Evolutionary conservation across 1,284 basidiomycete species (phyloP), one percentile per base, ranked within the genome.

Genomic region (Ganoderma lingzhi): DNA sequence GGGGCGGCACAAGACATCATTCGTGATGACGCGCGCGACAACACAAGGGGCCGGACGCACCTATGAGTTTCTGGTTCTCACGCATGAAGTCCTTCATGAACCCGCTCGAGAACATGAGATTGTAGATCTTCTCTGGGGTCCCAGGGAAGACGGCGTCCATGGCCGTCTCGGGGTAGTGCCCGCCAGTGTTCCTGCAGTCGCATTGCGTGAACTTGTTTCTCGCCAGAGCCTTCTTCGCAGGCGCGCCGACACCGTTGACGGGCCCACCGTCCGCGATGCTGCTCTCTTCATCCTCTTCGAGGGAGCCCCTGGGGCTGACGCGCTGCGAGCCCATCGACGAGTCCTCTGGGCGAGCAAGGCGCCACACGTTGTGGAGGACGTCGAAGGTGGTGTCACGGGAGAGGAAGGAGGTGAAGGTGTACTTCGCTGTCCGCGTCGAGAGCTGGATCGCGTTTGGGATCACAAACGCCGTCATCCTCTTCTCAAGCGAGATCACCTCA

Each of bases 361-460:
- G 89, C 97, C 97, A 99, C 71, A 99, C 96, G 80, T 98, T 98
- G 80, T 90, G 90, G 62, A 99, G 95, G 66, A 99, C 95, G 81
- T 99, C 97, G 82, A 92, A 97, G 0, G 96, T 97, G 44, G 96
- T 96, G 80, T 99, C 97, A 23, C 98, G 90, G 0, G 96, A 94
- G 73, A 99, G 91, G 85, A 99, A 97, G 6, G 96, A 98, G 0
- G 97, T 95, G 77, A 99, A 99, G 0, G 92, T 95, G 82, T 99
- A 96, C 85, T 96, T 93, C 15, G 85, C 84, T 70, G 92, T 91
- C 37, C 90, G 86, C 0, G 97, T 98, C 15, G 92, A 90, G 66
- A 99, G 88, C 76, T 94, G 93, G 74, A 99, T 97, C 10, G 96
- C 97, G 79, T 99, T 99, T 15, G 98, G 97, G 72, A 99, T 99